A percentile compares a stretch with the other conserved stretches of the same genome.
Conservation (phyloP, 495 filamentous ascomycete genomes). For the Penicilliopsis zonata region DNA sequence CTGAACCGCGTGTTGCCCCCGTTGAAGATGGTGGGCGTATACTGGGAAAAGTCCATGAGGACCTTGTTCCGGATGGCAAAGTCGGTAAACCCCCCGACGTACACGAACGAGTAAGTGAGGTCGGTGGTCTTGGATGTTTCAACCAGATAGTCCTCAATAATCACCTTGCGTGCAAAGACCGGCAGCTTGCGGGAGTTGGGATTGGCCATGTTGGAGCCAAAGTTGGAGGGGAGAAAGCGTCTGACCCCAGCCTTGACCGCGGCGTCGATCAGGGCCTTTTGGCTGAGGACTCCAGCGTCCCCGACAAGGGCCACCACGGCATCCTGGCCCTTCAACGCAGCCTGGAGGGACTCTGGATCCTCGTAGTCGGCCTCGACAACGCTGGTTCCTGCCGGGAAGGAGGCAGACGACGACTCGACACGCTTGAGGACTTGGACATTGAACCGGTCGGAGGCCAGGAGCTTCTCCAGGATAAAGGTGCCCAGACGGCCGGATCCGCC, state of each 20-base stretch:
- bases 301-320: conserved; percentile 24
- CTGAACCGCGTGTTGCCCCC: too few relatives aligned
- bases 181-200: too few relatives aligned
- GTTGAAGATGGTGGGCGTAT: too few relatives aligned
- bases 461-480: conserved; percentile 16
- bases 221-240: conserved; percentile 40
- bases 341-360: conserved; percentile 8
- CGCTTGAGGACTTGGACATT: conserved; percentile 25
- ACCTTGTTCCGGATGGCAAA: too few relatives aligned
- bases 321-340: conserved; percentile 20
- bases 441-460: conserved; percentile 16
- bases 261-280: conserved; percentile 38
- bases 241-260: conserved; percentile 38
- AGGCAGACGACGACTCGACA: conserved; percentile 8
- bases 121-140: too few relatives aligned
- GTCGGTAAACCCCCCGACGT: too few relatives aligned
- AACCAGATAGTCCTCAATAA: too few relatives aligned
- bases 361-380: conserved; percentile 12
- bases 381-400: conserved; percentile 5
- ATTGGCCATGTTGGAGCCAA: too few relatives aligned
- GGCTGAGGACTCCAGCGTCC: conserved; percentile 10
- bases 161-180: too few relatives aligned
- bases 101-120: too few relatives aligned
- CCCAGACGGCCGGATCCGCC: conserved; percentile 11
- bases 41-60: too few relatives aligned